Evolutionary conservation across 345 rosid genomes (phyloP).

Genomic region (Dimocarpus longan): DNA sequence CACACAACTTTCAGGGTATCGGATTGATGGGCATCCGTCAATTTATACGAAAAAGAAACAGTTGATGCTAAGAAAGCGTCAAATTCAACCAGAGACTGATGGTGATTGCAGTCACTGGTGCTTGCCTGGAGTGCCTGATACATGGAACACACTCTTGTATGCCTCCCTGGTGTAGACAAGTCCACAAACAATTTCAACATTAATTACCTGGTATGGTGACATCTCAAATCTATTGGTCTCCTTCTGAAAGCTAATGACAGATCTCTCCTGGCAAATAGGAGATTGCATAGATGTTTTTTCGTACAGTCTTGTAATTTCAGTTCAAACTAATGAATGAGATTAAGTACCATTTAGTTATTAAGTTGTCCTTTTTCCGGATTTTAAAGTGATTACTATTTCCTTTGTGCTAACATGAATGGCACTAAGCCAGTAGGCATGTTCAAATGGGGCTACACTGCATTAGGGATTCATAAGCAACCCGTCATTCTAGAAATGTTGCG

Average conservation of each 20-base stretch:
- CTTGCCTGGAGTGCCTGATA: constrained; percentile 63
- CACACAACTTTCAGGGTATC: constrained; percentile 40
- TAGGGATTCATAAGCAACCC: background rate
- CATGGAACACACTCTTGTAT: constrained; percentile 54
- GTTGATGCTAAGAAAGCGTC: constrained; percentile 3
- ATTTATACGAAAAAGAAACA: constrained; percentile 37
- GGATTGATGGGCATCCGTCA: constrained; percentile 53
- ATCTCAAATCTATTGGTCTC: no score
- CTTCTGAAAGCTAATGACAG: no score
- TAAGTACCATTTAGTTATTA: no score
- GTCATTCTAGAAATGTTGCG: no score
- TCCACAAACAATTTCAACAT: constrained; percentile 1
- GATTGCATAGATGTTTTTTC: no score
- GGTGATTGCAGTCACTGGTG: constrained; percentile 72
- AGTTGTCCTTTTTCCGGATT: no score
- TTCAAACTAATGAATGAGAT: no score
- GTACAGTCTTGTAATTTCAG: no score
- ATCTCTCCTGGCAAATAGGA: no score
- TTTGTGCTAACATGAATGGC: background rate
- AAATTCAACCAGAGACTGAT: constrained; percentile 18
- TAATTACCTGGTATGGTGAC: no score
- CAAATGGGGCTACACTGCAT: background rate
- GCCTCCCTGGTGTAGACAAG: constrained; percentile 36
- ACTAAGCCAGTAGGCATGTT: background rate
- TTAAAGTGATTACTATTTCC: no score